Conservation (phyloP, 768 basidiomycete genomes). For the Rossbeevera mucosa region DNA sequence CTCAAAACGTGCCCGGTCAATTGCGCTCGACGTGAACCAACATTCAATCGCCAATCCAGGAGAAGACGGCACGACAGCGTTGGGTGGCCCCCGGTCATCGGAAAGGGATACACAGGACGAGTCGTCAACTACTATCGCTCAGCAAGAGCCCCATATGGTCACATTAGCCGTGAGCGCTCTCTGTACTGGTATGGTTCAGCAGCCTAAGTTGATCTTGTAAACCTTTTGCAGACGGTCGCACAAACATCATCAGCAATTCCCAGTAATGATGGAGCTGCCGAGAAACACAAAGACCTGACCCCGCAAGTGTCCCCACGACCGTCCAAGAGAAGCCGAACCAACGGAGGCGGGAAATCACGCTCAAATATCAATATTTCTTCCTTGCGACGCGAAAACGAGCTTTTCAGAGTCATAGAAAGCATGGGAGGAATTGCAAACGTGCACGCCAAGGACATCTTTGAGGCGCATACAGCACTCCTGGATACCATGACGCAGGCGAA, state of each 20-base stretch:
- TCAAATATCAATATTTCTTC: constrained; percentile 67
- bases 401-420: constrained; percentile 60
- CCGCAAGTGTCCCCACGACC: constrained; percentile 8
- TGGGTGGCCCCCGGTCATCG: background rate
- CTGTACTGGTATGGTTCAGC: background rate
- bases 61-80: background rate
- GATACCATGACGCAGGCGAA: constrained; percentile 52
- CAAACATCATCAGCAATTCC: background rate
- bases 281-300: constrained; percentile 15
- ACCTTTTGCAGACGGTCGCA: background rate
- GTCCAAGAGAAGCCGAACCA: constrained; percentile 21
- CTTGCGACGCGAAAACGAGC: constrained; percentile 76
- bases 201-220: background rate
- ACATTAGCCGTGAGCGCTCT: constrained; percentile 4
- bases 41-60: background rate
- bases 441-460: constrained; percentile 64
- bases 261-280: background rate
- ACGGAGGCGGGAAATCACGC: constrained; percentile 14
- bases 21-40: background rate
- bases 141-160: background rate
- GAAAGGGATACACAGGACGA: background rate
- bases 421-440: constrained; percentile 65
- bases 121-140: background rate
- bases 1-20: constrained; percentile 5
- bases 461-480: constrained; percentile 61